These are phyloP conservation scores for Phialemonium atrogriseum DNA, from an alignment of 2,329 filamentous ascomycete species.

Conservation along the genomic window DNA sequence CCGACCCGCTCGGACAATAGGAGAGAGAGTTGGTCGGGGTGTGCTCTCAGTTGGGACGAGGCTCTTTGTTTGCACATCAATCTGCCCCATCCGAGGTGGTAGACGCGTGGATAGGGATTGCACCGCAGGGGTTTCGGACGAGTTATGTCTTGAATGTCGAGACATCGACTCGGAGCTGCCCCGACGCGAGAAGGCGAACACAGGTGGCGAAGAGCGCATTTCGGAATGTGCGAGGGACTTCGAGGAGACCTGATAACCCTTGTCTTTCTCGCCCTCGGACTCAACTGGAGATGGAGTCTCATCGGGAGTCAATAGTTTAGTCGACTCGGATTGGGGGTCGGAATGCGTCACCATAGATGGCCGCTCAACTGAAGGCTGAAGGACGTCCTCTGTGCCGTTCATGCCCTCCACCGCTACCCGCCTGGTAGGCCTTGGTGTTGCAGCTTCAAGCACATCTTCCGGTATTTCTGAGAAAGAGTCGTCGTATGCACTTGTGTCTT, in stretches of 20 bases:
- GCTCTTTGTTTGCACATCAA: conserved; percentile 10
- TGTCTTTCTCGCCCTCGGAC: conserved; percentile 8
- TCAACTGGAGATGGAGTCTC: conserved; percentile 34
- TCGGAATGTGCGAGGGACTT: conserved; percentile 13
- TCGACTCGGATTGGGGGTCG: conserved; percentile 29
- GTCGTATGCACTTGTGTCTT: conserved; percentile 32
- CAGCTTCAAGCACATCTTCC: conserved; percentile 39
- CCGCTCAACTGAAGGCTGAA: conserved; percentile 21
- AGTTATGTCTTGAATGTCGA: conserved; percentile 13
- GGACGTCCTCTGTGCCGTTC: conserved; percentile 4
- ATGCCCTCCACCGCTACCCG: conserved; percentile 7
- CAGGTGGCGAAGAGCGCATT: conserved; percentile 26
- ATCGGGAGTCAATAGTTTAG: conserved; percentile 44
- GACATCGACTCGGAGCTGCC: conserved; percentile 7
- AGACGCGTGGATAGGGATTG: conserved; percentile 10
- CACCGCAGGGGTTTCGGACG: conserved; percentile 17
- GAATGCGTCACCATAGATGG: conserved; percentile 18
- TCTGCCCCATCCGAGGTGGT: conserved; percentile 5
- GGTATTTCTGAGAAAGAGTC: conserved; percentile 53
- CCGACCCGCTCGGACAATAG: conserved; percentile 49
- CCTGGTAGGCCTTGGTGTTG: conserved; percentile 29
- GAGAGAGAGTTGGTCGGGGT: conserved; percentile 39
- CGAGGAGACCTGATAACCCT: conserved; percentile 6
- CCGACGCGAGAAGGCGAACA: conserved; percentile 8
- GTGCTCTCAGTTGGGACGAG: conserved; percentile 19